Conservation (phyloP, 176 grass and related monocot species). For the Eremochloa ophiuroides region DNA sequence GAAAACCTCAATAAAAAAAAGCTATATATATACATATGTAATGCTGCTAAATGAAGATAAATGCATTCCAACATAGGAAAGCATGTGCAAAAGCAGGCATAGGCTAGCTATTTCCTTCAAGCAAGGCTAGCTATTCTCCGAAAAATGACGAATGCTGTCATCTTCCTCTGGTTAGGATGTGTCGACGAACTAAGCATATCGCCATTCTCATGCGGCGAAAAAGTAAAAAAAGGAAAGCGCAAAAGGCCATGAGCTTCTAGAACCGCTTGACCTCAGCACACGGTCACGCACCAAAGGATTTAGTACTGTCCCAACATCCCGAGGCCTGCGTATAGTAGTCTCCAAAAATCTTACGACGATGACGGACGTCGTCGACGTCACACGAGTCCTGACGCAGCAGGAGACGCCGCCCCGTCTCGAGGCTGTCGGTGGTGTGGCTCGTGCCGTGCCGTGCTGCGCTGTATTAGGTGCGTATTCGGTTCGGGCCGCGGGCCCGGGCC, state of each 20-base stretch:
- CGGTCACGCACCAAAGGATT: not conserved
- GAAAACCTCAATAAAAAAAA: not conserved
- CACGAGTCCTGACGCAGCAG: not conserved
- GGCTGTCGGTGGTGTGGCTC: slow-evolving; percentile 19
- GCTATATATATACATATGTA: not conserved
- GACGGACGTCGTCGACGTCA: slow-evolving; percentile 1
- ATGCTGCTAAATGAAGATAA: not conserved
- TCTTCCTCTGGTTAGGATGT: not conserved
- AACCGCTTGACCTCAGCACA: not conserved
- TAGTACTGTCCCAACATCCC: not conserved
- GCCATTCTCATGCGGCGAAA: not conserved
- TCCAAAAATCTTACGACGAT: not conserved
- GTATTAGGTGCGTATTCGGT: too few species aligned
- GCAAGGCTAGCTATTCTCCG: not conserved
- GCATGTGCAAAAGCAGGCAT: not conserved
- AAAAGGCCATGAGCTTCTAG: not conserved
- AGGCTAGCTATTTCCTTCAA: too few species aligned
- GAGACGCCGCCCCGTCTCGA: not conserved
- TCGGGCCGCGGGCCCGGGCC: not conserved
- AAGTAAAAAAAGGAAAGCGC: not conserved
- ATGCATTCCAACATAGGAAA: not conserved
- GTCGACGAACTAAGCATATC: not conserved
- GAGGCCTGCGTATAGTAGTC: too few species aligned
- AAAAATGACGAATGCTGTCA: not conserved
- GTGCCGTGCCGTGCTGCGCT: not conserved